Evolutionary conservation across 768 basidiomycete species (phyloP), one percentile per base, ranked within the genome.

Genomic region (Lepiota brunneoincarnata): DNA sequence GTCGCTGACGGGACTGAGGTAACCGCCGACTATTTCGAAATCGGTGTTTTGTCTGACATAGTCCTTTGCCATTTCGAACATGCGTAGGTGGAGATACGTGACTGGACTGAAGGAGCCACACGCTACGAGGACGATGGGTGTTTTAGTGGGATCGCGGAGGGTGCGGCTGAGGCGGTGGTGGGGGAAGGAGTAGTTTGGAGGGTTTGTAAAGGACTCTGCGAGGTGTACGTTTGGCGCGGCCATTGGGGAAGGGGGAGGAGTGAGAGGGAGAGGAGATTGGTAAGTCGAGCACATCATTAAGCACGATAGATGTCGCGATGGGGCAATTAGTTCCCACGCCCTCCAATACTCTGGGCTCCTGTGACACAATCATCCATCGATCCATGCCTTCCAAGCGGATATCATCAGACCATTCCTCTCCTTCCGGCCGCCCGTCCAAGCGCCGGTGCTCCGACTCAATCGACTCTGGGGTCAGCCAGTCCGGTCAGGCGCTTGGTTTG

Each of bases 51-150:
- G 90, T 48, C 92, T 84, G 49, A 91, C 84, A 64, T 93, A 94
- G 76, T 98, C 97, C 72, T 89, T 90, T 52, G 96, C 97, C 97
- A 99, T 98, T 69, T 98, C 97, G 72, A 98, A 99, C 94, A 99
- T 98, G 61, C 97, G 91, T 58, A 98, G 83, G 66, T 97, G 94
- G 48, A 96, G 88, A 65, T 94, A 96, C n/a, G 95, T 97, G 58
- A 97, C 89, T 10, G 96, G 96, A 63, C 92, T 95, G 82, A 98
- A 98, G 51, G 93, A 96, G 24, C 96, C 97, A 66, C 97, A 99
- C 42, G 93, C 97, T 56, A 99, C 93, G 58, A 97, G 86, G 51
- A 94, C 91, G 61, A 97, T 73, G n/a, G 93, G 96, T 6, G 86
- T 86, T 72, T 88, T 91, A 18, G 69, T 72, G 6, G 83, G 65